Conservation (phyloP, 768 basidiomycete species). For the Auricularia sp. region DNA sequence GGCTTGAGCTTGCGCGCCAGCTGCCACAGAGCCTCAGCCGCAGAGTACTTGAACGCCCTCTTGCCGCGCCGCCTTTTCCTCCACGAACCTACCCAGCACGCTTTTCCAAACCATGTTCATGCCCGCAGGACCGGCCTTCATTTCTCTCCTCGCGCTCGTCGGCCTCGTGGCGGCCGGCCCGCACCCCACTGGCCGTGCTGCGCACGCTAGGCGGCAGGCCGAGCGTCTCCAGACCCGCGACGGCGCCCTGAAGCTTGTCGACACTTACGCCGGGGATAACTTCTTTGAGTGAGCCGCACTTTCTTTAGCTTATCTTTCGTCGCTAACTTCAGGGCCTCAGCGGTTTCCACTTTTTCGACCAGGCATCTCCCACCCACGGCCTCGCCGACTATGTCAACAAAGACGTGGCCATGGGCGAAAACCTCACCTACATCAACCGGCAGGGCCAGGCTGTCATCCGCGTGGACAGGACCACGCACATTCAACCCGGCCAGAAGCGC, state of each 20-base stretch:
- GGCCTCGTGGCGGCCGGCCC: not conserved
- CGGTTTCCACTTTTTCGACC: not conserved
- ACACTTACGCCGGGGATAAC: conserved; percentile 3
- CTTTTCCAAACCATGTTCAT: not conserved
- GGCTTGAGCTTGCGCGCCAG: not conserved
- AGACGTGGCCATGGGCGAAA: conserved; percentile 5
- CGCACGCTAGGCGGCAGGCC: not conserved
- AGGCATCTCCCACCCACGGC: conserved; percentile 13
- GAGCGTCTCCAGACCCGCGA: not conserved
- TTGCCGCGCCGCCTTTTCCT: not conserved
- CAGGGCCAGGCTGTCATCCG: conserved; percentile 5
- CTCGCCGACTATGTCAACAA: conserved; percentile 10
- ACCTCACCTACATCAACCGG: conserved; percentile 9
- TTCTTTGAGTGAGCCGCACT: conserved; percentile 8
- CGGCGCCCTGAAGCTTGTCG: conserved; percentile 1
- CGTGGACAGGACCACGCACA: conserved; percentile 8
- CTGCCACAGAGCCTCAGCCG: conserved; percentile 1
- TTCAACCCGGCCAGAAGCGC: conserved; percentile 4
- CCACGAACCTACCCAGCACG: not conserved
- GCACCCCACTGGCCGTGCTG: not conserved
- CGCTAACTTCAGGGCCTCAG: not conserved
- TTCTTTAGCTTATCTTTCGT: not conserved
- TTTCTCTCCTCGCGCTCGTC: not conserved
- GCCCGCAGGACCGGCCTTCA: not conserved
- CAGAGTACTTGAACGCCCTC: conserved; percentile 1